Percentiles rank a stretch among this genome's conserved stretches.
Conservation (phyloP, 495 filamentous ascomycete genomes). For the Venustampulla echinocandica region DNA sequence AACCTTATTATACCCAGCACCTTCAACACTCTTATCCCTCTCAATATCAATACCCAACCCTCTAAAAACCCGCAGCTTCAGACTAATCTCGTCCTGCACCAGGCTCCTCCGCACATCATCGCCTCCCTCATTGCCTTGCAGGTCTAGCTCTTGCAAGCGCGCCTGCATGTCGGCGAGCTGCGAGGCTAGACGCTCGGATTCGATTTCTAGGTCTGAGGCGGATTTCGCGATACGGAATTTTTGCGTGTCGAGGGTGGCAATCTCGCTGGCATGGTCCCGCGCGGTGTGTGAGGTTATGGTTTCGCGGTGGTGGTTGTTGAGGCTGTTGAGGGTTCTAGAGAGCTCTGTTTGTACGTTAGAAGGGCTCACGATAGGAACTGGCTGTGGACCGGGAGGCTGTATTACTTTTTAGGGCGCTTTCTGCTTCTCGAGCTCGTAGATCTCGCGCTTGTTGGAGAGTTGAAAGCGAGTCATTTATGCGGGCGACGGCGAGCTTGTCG, state of each 20-base stretch:
- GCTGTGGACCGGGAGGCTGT: background rate
- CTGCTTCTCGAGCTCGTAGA: conserved; percentile 63
- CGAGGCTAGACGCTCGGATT: conserved; percentile 75
- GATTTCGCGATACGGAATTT: conserved; percentile 92
- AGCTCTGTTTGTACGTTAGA: conserved; percentile 38
- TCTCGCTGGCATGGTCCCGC: conserved; percentile 67
- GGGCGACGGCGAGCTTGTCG: conserved; percentile 77
- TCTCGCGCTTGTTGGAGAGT: conserved; percentile 71
- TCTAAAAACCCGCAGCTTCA: conserved; percentile 86
- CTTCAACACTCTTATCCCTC: conserved; percentile 61
- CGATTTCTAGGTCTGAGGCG: conserved; percentile 80
- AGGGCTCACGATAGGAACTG: background rate
- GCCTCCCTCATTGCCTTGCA: conserved; percentile 65
- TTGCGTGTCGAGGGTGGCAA: conserved; percentile 78
- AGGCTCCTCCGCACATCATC: conserved; percentile 25
- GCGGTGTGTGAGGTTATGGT: conserved; percentile 61
- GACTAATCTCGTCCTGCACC: conserved; percentile 44
- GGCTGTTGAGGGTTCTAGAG: conserved; percentile 58
- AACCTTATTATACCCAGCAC: conserved; percentile 66
- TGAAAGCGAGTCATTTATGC: conserved; percentile 74
- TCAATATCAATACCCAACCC: conserved; percentile 86
- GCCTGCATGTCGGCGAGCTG: conserved; percentile 71
- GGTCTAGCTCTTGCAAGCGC: conserved; percentile 70
- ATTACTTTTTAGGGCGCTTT: conserved; percentile 55
- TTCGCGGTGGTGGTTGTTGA: conserved; percentile 62